Percentiles rank a stretch among this genome's conserved stretches.
These are phyloP conservation scores for Xylariaceae sp. DNA, from an alignment of 2,329 filamentous ascomycete species.

Conservation along the genomic window DNA sequence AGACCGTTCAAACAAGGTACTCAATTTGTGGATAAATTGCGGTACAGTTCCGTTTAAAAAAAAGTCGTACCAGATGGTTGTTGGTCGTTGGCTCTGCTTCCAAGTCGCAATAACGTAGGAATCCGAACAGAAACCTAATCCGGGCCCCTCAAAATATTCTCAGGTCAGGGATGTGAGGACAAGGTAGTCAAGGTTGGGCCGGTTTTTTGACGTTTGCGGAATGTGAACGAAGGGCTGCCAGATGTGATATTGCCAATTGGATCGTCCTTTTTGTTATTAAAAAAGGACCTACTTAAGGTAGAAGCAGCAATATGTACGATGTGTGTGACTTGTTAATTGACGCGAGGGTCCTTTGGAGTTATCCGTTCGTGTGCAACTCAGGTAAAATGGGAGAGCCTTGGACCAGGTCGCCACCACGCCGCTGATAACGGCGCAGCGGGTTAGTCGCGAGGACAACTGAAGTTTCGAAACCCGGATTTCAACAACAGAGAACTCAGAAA, in stretches of 20 bases:
- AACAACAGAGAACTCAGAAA: too few species aligned
- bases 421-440: background rate
- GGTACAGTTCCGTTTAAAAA: background rate
- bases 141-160: background rate
- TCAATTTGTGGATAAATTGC: background rate
- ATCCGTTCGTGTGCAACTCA: slow-evolving; percentile 19
- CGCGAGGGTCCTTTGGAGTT: slow-evolving; percentile 8
- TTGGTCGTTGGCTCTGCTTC: background rate
- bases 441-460: slow-evolving; percentile 1
- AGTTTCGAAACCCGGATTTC: background rate
- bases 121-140: too few species aligned
- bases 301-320: background rate
- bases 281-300: too few species aligned
- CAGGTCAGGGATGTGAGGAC: too few species aligned
- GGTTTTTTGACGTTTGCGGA: slow-evolving; percentile 22
- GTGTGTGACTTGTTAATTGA: background rate
- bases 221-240: slow-evolving; percentile 22
- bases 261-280: too few species aligned
- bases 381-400: background rate
- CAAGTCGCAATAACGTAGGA: too few species aligned
- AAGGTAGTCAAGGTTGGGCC: slow-evolving; percentile 11
- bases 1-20: background rate
- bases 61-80: background rate
- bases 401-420: slow-evolving; percentile 6
- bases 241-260: slow-evolving; percentile 12